These are phyloP conservation scores for Podaxis sp. DNA, from an alignment of 768 basidiomycete species.

Conservation along the genomic window DNA sequence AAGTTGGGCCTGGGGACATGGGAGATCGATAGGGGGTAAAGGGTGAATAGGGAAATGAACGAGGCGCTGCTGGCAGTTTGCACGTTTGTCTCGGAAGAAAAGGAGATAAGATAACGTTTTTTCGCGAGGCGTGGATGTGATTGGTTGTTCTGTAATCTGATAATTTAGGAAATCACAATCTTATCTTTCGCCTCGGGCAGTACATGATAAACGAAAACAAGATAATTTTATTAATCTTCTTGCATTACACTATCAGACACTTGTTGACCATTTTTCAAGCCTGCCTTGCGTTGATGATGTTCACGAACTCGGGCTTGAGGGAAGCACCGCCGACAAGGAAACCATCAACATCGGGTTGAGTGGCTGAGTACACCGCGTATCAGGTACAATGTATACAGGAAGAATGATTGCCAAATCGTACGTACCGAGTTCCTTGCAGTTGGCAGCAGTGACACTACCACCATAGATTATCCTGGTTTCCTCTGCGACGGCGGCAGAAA, in stretches of 20 bases:
- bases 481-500: slow-evolving; percentile 71
- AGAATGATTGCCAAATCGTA: slow-evolving; percentile 14
- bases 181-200: background rate
- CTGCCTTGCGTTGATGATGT: slow-evolving; percentile 79
- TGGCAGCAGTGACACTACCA: slow-evolving; percentile 88
- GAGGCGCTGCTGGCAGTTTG: background rate
- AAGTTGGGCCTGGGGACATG: slow-evolving; percentile 2
- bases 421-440: slow-evolving; percentile 85
- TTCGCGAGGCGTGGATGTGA: background rate
- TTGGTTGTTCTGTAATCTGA: slow-evolving; percentile 8
- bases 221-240: background rate
- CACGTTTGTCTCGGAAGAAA: background rate
- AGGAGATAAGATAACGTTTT: slow-evolving; percentile 9
- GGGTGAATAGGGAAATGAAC: background rate
- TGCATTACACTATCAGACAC: background rate
- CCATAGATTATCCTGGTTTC: slow-evolving; percentile 91
- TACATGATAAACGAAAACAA: background rate
- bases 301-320: slow-evolving; percentile 93
- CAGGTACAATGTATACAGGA: slow-evolving; percentile 4
- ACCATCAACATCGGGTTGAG: slow-evolving; percentile 86
- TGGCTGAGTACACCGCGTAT: slow-evolving; percentile 42
- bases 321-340: slow-evolving; percentile 99
- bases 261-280: slow-evolving; percentile 4
- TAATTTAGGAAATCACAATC: background rate
- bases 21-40: background rate